Conservation (phyloP, 441 rosid species). For the Mallotus japonicus region DNA sequence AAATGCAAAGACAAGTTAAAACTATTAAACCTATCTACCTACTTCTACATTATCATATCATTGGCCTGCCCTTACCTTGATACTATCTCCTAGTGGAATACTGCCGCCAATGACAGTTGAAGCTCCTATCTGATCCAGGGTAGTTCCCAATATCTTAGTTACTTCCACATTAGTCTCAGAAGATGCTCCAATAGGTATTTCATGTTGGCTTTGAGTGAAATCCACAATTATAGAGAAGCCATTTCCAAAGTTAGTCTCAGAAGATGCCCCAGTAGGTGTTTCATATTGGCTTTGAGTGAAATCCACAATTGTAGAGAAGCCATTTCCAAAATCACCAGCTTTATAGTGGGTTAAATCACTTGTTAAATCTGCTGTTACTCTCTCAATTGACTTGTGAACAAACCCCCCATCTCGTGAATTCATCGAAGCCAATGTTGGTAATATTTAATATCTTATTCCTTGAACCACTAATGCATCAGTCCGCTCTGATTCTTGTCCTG, state of each 20-base stretch:
- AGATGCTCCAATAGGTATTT: too few species aligned
- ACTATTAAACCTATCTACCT: neutral
- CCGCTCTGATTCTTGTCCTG: conserved; percentile 17
- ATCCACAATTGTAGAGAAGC: too few species aligned
- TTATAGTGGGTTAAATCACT: conserved; percentile 13
- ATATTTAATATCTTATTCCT: conserved; percentile 3
- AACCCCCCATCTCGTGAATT: conserved; percentile 16
- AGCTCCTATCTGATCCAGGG: conserved; percentile 22
- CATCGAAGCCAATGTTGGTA: conserved; percentile 1
- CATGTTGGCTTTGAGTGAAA: too few species aligned
- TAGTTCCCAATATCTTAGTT: conserved; percentile 21
- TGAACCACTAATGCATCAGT: conserved; percentile 14
- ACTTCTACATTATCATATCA: conserved; percentile 6
- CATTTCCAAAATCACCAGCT: too few species aligned
- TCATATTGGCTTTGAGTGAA: too few species aligned
- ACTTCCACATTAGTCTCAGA: too few species aligned
- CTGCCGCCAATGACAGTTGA: conserved; percentile 31
- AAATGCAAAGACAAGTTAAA: too few species aligned
- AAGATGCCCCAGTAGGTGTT: too few species aligned
- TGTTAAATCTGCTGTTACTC: conserved; percentile 22
- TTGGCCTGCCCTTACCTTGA: conserved; percentile 37
- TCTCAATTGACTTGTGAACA: conserved; percentile 12
- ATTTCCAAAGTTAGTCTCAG: too few species aligned
- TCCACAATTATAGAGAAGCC: too few species aligned
- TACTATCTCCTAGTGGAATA: conserved; percentile 31